Evolutionary conservation across 2,329 filamentous ascomycete species (phyloP), one percentile per base, ranked within the genome.

Genomic region (Verticillium zaregamsianum): DNA sequence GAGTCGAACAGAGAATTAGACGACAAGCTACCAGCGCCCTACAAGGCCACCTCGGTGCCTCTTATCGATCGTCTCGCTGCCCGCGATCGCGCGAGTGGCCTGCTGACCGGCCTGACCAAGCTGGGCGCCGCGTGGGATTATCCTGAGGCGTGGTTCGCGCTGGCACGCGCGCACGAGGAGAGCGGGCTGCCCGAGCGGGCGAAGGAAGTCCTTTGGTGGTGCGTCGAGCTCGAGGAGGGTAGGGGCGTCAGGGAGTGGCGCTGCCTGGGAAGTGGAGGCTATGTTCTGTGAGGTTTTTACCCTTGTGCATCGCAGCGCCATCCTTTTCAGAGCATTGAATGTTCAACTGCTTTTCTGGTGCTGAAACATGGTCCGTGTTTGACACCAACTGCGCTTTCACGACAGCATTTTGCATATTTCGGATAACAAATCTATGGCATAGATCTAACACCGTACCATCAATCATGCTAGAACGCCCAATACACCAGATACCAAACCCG

Each of bases 181-280:
- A 91, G 91, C 62, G 91, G 90, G 0, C 91, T 97, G 77, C 76
- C 86, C 2, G 91, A 95, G 40, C 96, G 94, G 79, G 90, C 95
- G 15, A 96, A 93, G 77, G 90, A 95, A 68, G 92, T 93, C 55
- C 82, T 98, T 7, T 98, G 95, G 95, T 98, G 94, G 93, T 96
- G 93, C 69, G 91, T 99, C 14, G 93, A 97, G 76, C 81, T 99
- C 33, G 95, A 98, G 73, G 94, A 99, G 72, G 87, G 86, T 8
- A 87, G 86, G 66, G 92, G 90, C 0, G 84, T 97, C 57, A 86
- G 95, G 62, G 84, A 86, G 62, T 98, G 94, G 95, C 83, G 81
- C 33, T 88, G 84, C 66, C 82, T 92, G 32, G 88, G 85, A 3
- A 81, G 82, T 58, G 86, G 87, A 23, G 84, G 89, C 23, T 91